Conservation (phyloP, 805 yeast genomes). For the Diddensiella transvaalensis region DNA sequence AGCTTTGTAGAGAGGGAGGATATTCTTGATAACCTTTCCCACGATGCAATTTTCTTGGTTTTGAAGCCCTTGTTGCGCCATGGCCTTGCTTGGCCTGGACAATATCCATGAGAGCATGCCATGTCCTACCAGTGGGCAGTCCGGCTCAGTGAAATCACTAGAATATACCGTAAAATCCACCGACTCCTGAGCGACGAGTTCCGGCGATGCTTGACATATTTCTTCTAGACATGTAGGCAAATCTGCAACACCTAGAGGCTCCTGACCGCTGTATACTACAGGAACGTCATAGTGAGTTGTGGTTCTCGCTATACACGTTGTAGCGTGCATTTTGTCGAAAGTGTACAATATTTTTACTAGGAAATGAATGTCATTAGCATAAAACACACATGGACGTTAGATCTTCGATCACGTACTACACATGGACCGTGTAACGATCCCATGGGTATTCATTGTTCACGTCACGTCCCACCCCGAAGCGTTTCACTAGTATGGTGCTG, state of each 20-base stretch:
- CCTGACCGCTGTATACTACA: constrained; percentile 25
- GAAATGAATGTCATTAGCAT: background rate
- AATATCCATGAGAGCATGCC: constrained; percentile 33
- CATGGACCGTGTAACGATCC: constrained; percentile 5
- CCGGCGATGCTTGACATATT: constrained; percentile 35
- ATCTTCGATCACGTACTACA: constrained; percentile 1
- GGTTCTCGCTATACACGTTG: constrained; percentile 35
- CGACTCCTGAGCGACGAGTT: constrained; percentile 30
- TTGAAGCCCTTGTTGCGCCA: background rate
- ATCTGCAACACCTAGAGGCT: constrained; percentile 32
- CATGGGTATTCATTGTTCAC: constrained; percentile 3
- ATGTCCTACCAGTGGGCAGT: constrained; percentile 38
- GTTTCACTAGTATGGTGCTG: no score
- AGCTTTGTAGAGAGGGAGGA: constrained; percentile 25
- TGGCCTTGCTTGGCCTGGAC: background rate
- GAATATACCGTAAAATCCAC: constrained; percentile 39
- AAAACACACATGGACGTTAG: no score
- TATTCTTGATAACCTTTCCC: constrained; percentile 27
- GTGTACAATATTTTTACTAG: constrained; percentile 38
- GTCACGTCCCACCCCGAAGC: background rate
- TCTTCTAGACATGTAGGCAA: constrained; percentile 34
- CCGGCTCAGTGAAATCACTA: constrained; percentile 38
- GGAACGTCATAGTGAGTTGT: constrained; percentile 20
- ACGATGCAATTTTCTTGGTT: constrained; percentile 7
- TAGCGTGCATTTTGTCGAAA: constrained; percentile 31